Percentiles rank a stretch among this genome's conserved stretches.
Conservation (phyloP, 2,329 filamentous ascomycete species). For the Fusarium sp. region DNA sequence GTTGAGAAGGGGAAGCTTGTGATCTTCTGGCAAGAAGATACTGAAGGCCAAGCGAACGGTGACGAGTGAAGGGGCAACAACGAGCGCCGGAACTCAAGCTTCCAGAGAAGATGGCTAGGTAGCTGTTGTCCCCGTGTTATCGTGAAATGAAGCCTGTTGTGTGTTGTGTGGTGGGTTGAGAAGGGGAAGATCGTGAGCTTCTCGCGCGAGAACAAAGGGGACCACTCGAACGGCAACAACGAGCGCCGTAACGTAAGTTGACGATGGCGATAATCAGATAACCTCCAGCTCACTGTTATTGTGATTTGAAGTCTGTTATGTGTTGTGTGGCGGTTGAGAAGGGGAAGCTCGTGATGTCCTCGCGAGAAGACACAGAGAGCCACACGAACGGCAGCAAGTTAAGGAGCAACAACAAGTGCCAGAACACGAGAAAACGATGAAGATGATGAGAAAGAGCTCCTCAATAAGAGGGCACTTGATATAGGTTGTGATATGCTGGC, state of each 20-base stretch:
- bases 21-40: not conserved
- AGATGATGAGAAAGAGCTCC: not conserved
- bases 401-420: not conserved
- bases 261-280: not conserved
- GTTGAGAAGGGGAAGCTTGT: not conserved
- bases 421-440: not conserved
- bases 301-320: not conserved
- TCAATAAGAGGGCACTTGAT: not conserved
- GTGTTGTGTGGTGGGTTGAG: not conserved
- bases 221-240: not conserved
- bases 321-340: not conserved
- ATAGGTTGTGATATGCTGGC: not conserved
- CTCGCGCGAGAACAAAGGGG: not conserved
- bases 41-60: not conserved
- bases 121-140: not conserved
- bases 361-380: not conserved
- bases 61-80: not conserved
- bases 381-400: not conserved
- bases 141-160: not conserved
- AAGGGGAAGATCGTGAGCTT: not conserved
- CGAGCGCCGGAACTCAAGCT: not conserved
- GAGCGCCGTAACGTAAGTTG: not conserved
- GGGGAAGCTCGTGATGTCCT: not conserved
- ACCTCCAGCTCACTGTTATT: not conserved
- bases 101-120: no score